A percentile compares a stretch with the other conserved stretches of the same genome.
Conservation (phyloP, 495 filamentous ascomycete genomes). For the Rhypophila decipiens region DNA sequence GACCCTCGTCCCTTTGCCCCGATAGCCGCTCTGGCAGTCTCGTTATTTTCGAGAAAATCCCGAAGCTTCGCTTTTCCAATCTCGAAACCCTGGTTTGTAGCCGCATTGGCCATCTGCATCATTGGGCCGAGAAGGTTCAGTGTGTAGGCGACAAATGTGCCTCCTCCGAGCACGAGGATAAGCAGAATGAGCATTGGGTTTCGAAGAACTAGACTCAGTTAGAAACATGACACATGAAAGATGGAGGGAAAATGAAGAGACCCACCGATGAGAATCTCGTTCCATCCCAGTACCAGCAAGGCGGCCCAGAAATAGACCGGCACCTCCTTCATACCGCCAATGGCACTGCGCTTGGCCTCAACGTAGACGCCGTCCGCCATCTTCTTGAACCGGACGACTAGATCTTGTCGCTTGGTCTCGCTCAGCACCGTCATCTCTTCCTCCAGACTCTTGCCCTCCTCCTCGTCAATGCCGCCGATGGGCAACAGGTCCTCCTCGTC, state of each 20-base stretch:
- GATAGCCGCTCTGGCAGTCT: conserved; percentile 73
- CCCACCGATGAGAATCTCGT: conserved; percentile 89
- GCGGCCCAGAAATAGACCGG: conserved; percentile 91
- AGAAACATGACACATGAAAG: background rate
- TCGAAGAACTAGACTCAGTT: conserved; percentile 59
- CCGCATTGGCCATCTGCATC: conserved; percentile 86
- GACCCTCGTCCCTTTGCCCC: conserved; percentile 56
- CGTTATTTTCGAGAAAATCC: conserved; percentile 75
- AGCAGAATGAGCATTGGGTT: conserved; percentile 92
- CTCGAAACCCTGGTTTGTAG: conserved; percentile 74
- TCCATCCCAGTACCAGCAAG: conserved; percentile 88
- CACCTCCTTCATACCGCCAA: conserved; percentile 90
- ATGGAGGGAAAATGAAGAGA: background rate
- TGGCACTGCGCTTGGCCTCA: conserved; percentile 92
- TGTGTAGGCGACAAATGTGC: conserved; percentile 80
- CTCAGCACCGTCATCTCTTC: conserved; percentile 93
- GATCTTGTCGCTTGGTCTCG: conserved; percentile 80
- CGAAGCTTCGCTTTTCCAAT: conserved; percentile 83
- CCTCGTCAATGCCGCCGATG: conserved; percentile 86
- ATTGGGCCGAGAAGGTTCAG: conserved; percentile 96
- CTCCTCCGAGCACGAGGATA: conserved; percentile 65
- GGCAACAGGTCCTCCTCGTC: conserved; percentile 85
- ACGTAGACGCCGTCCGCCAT: conserved; percentile 95
- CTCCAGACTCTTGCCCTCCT: conserved; percentile 85
- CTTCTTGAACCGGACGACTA: conserved; percentile 94